Percentiles rank a stretch among this genome's conserved stretches.
phyloP scores from a whole-genome alignment of 371 early-diverging fungal species.

The Mortierella sp. region DNA sequence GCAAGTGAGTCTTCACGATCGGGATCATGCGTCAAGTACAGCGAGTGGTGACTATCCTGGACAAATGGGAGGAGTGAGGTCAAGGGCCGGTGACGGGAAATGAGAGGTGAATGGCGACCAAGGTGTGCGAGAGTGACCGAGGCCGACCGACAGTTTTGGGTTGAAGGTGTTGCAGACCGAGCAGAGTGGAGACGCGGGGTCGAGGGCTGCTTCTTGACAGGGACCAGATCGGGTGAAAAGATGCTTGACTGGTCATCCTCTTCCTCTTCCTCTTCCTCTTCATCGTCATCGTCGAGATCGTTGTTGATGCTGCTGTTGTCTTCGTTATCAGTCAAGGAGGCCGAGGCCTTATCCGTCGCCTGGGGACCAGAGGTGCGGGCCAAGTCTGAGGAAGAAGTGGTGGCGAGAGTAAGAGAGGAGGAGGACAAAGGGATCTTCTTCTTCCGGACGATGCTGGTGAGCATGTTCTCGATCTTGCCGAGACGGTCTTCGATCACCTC shows the following conservation, averaged over 20 bases:
- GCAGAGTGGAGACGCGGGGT: conserved; percentile 33
- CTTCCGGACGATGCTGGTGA: conserved; percentile 57
- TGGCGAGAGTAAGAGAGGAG: not conserved
- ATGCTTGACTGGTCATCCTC: conserved; percentile 18
- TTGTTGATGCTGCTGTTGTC: conserved; percentile 13
- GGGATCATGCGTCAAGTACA: too few species aligned
- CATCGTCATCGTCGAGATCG: conserved; percentile 20
- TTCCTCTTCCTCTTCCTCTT: conserved; percentile 17
- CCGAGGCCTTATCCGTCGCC: conserved; percentile 13
- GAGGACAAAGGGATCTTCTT: conserved; percentile 29
- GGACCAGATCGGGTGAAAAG: conserved; percentile 37
- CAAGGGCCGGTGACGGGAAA: conserved; percentile 48
- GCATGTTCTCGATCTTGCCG: conserved; percentile 74
- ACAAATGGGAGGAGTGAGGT: conserved; percentile 43
- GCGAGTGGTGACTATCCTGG: conserved; percentile 11
- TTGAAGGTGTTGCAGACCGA: conserved; percentile 24
- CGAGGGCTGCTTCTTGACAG: conserved; percentile 45
- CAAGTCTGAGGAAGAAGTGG: conserved; percentile 6
- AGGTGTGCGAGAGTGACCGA: conserved; percentile 20
- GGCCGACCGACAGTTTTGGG: conserved; percentile 31
- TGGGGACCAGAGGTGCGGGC: not conserved
- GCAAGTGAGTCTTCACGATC: too few species aligned
- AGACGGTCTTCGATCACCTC: conserved; percentile 77
- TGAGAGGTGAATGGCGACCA: conserved; percentile 48
- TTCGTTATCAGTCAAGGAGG: conserved; percentile 19